These are phyloP conservation scores for Ambrosiella beaveri DNA, from an alignment of 2,329 filamentous ascomycete genomes.

Conservation along the genomic window DNA sequence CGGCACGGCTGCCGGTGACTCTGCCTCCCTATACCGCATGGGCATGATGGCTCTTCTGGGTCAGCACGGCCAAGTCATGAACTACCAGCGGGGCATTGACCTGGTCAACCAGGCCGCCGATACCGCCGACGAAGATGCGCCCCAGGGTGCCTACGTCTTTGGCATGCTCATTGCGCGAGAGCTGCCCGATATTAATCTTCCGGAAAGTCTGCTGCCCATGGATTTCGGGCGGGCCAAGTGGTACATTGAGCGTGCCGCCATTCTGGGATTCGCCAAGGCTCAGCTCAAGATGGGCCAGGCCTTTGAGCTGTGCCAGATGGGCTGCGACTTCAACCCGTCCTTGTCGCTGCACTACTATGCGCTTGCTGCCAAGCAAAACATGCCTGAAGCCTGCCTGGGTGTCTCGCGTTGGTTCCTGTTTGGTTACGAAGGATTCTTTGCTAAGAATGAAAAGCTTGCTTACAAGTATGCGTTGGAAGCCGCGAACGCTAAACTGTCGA, in stretches of 20 bases:
- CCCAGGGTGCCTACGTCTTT: slow-evolving; percentile 87
- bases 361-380: slow-evolving; percentile 77
- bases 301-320: slow-evolving; percentile 84
- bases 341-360: slow-evolving; percentile 92
- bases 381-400: slow-evolving; percentile 83
- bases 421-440: slow-evolving; percentile 78
- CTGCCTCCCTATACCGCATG: slow-evolving; percentile 68
- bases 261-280: slow-evolving; percentile 86
- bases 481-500: slow-evolving; percentile 62
- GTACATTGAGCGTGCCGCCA: slow-evolving; percentile 93
- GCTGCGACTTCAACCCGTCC: slow-evolving; percentile 86
- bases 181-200: slow-evolving; percentile 75
- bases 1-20: slow-evolving; percentile 66
- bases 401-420: slow-evolving; percentile 99
- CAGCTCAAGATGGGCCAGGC: slow-evolving; percentile 95
- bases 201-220: slow-evolving; percentile 48
- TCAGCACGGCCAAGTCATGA: slow-evolving; percentile 77
- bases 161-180: slow-evolving; percentile 88
- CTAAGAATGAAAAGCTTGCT: slow-evolving; percentile 88
- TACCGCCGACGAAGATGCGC: slow-evolving; percentile 85
- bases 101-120: slow-evolving; percentile 71
- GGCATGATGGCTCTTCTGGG: slow-evolving; percentile 97
- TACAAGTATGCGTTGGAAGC: slow-evolving; percentile 83
- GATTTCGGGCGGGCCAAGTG: slow-evolving; percentile 59
- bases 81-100: slow-evolving; percentile 60